A percentile compares a stretch with the other conserved stretches of the same genome.
phyloP scores from a whole-genome alignment of 768 basidiomycete genomes.

The Naematelia aurantialba region DNA sequence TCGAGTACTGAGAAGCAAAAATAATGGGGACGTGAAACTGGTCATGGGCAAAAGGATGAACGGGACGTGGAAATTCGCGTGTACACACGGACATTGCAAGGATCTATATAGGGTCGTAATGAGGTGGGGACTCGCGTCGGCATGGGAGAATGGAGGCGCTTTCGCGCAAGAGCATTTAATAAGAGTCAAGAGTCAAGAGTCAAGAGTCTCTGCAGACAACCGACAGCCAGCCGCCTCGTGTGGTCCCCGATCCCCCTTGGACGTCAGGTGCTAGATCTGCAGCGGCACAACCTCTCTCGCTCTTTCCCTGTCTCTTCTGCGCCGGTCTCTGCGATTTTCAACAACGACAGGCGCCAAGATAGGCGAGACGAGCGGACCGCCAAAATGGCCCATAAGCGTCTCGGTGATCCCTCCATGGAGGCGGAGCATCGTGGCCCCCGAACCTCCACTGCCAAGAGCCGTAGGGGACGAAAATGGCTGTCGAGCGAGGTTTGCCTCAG shows the following conservation, averaged over 20 bases:
- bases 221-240: too few relatives aligned
- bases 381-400: neutral
- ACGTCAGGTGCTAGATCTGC: neutral
- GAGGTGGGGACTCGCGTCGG: too few relatives aligned
- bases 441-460: neutral
- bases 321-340: neutral
- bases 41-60: neutral
- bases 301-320: neutral
- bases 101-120: too few relatives aligned
- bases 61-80: neutral
- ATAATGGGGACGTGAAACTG: neutral
- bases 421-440: neutral
- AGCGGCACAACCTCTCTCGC: neutral
- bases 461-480: neutral
- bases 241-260: too few relatives aligned
- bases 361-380: neutral
- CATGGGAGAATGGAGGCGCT: too few relatives aligned
- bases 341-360: slow-evolving; percentile 1
- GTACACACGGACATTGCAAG: neutral
- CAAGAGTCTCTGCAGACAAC: too few relatives aligned
- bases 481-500: neutral
- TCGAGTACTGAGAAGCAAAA: neutral
- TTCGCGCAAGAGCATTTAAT: too few relatives aligned
- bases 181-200: too few relatives aligned
- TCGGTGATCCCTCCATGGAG: neutral